Evolutionary conservation across 192 early-diverging fungal genomes (phyloP), one percentile per base, ranked within the genome.

Genomic region (Paraglomus brasilianum): DNA sequence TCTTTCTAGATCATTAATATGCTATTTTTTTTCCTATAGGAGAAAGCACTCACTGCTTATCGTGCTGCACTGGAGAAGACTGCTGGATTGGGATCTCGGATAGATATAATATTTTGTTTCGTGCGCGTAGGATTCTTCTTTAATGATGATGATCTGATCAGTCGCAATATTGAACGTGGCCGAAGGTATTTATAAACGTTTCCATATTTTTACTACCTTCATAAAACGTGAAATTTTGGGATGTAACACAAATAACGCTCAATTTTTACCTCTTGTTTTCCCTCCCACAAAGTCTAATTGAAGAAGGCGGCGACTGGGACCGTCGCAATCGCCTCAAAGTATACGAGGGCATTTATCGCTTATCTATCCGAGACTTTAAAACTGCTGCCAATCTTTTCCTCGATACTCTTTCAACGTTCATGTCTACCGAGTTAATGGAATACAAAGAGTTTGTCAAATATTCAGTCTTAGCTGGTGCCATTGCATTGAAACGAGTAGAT

Each of bases 231-330:
- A n/a, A 19, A 2, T 17, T 1, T 19, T 19, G 1, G 3, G 2
- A 17, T 50, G 49, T 17, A 50, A 19, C 49, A 15, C 49, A 2
- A 17, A 30, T 30, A 30, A 2, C 30, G 5, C 24, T 44, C 39
- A 36, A 49, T 73, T 40, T 4, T 50, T 38, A 57, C n/a, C 63
- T 47, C 15, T 38, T 45, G 19, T 60, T 65, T 58, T 1, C 36
- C 8, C 67, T 73, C 48, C 76, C 79, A 24, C 74, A 73, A 69
- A 94, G 91, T 41, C 83, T 99, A 75, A 95, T 98, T 69, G 92
- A 99, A 75, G 93, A 97, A 81, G 95, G 96, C 51, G 97, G 97
- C 24, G 97, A 99, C 79, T 99, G 97, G 97, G 97, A 99, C 84
- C 87, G 97, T 50, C 87, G 97, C 67, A 99, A 99, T 82, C 87